phyloP scores from a whole-genome alignment of 345 rosid genomes.

The Lepidium didymum region DNA sequence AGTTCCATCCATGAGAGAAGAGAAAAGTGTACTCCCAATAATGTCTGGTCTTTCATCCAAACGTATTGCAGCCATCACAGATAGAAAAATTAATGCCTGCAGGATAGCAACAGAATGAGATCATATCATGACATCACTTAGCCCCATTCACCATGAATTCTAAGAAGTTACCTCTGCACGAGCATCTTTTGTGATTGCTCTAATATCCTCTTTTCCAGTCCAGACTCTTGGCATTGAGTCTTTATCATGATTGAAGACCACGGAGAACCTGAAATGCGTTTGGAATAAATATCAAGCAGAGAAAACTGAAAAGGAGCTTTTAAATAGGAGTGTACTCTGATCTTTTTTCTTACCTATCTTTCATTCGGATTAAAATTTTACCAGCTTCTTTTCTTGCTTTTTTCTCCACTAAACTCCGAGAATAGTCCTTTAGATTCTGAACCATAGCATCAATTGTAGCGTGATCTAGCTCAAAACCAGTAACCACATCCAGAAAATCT shows the following conservation, averaged over 20 bases:
- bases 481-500: conserved; percentile 37
- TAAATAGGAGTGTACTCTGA: not conserved
- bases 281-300: conserved; percentile 7
- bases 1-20: conserved; percentile 53
- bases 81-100: conserved; percentile 53
- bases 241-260: conserved; percentile 57
- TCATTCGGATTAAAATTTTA: conserved; percentile 63
- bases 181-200: conserved; percentile 57
- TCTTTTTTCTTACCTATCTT: conserved; percentile 44
- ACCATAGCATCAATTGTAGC: conserved; percentile 35
- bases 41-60: conserved; percentile 64
- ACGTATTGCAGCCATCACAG: conserved; percentile 60
- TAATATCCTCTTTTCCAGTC: conserved; percentile 70
- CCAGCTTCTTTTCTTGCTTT: conserved; percentile 73
- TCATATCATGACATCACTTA: conserved; percentile 22
- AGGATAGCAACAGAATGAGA: conserved; percentile 13
- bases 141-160: conserved; percentile 1
- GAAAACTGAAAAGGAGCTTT: not conserved
- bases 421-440: conserved; percentile 42
- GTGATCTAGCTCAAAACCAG: conserved; percentile 57
- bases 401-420: conserved; percentile 54
- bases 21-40: conserved; percentile 42
- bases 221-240: conserved; percentile 72
- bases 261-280: conserved; percentile 48
- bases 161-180: conserved; percentile 45